Conservation (phyloP, 1,284 basidiomycete genomes). For the Ganoderma meredithae region DNA sequence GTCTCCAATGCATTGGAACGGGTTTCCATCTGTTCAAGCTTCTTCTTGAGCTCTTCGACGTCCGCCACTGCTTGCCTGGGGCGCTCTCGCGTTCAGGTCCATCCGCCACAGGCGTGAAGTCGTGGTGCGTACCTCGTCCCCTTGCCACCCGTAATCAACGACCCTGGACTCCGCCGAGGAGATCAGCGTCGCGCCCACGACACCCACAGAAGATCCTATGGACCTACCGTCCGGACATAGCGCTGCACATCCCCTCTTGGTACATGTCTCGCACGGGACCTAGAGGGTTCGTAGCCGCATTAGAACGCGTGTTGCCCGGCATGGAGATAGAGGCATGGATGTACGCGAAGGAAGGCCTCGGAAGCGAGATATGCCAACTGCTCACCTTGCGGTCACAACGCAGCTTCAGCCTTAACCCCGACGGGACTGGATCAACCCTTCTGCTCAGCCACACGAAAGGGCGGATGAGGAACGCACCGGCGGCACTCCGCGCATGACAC, state of each 20-base stretch:
- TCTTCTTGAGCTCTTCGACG: slow-evolving; percentile 71
- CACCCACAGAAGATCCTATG: not conserved
- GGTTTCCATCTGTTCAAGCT: slow-evolving; percentile 59
- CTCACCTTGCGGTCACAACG: slow-evolving; percentile 73
- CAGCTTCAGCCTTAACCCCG: slow-evolving; percentile 63
- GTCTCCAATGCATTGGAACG: slow-evolving; percentile 68
- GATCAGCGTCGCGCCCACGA: not conserved
- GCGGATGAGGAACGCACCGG: slow-evolving; percentile 44
- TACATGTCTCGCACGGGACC: slow-evolving; percentile 78
- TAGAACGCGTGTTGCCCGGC: not conserved
- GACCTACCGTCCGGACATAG: slow-evolving; percentile 73
- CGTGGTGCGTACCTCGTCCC: slow-evolving; percentile 45
- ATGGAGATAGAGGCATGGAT: not conserved
- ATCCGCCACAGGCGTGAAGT: not conserved
- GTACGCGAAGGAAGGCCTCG: slow-evolving; percentile 3
- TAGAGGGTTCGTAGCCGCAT: slow-evolving; percentile 35
- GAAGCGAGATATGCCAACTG: not conserved
- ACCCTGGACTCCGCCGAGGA: slow-evolving; percentile 46
- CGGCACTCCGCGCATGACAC: slow-evolving; percentile 80
- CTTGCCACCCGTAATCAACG: slow-evolving; percentile 61
- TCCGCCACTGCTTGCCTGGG: slow-evolving; percentile 65
- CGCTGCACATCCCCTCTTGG: slow-evolving; percentile 69
- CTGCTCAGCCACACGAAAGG: slow-evolving; percentile 8
- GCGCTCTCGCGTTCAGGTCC: too few species aligned
- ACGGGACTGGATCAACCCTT: not conserved